phyloP scores from a whole-genome alignment of 1,284 basidiomycete species.

The Apiotrichum akiyoshidainum region DNA sequence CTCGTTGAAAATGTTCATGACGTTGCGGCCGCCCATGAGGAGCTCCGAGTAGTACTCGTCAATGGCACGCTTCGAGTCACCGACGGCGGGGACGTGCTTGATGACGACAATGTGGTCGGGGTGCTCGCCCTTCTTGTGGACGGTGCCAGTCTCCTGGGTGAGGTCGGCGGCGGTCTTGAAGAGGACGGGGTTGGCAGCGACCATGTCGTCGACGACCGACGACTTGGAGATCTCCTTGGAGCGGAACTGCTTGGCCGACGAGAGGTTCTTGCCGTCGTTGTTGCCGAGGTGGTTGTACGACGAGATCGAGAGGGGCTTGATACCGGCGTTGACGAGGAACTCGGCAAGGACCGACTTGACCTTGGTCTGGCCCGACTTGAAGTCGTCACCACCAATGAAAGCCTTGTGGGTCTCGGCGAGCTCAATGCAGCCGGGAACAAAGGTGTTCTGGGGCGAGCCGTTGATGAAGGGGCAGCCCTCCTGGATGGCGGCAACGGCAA shows the following conservation, averaged over 20 bases:
- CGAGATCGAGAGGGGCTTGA: slow-evolving; percentile 94
- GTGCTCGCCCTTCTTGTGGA: slow-evolving; percentile 61
- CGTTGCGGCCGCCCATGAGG: slow-evolving; percentile 57
- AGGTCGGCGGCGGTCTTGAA: slow-evolving; percentile 62
- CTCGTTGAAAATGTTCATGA: slow-evolving; percentile 82
- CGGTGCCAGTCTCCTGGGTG: slow-evolving; percentile 56
- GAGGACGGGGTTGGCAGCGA: slow-evolving; percentile 80
- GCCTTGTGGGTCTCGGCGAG: slow-evolving; percentile 85
- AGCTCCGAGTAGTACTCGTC: slow-evolving; percentile 97
- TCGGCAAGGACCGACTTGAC: slow-evolving; percentile 94
- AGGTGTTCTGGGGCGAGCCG: slow-evolving; percentile 98
- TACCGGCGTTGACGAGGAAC: slow-evolving; percentile 97
- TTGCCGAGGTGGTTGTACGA: slow-evolving; percentile 99
- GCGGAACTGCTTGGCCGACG: slow-evolving; percentile 90
- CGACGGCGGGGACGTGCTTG: slow-evolving; percentile 79
- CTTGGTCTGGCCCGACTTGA: slow-evolving; percentile 93
- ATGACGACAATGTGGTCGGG: slow-evolving; percentile 97
- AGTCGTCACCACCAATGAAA: slow-evolving; percentile 96
- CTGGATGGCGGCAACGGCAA: slow-evolving; percentile 92
- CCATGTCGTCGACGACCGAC: slow-evolving; percentile 97
- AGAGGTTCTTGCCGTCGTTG: slow-evolving; percentile 93
- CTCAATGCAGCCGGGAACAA: slow-evolving; percentile 90
- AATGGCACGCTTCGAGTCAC: slow-evolving; percentile 91
- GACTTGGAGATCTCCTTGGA: slow-evolving; percentile 98
- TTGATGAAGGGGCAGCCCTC: slow-evolving; percentile 96